A percentile compares a stretch with the other conserved stretches of the same genome.
phyloP scores from a whole-genome alignment of 2,329 filamentous ascomycete genomes.

The Myriosclerotinia scirpicola region DNA sequence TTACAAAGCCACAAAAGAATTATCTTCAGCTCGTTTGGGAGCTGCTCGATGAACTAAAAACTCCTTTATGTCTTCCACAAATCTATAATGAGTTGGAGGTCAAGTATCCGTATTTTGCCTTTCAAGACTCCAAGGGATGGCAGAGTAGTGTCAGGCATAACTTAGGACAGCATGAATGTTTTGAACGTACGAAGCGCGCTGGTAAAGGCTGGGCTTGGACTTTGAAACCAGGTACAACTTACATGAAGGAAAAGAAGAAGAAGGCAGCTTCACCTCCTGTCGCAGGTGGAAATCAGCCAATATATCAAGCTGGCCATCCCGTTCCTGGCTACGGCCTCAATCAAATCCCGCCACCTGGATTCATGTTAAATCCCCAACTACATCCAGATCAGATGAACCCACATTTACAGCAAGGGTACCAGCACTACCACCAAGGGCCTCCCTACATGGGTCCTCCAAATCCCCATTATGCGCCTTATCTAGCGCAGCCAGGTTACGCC shows the following conservation, averaged over 20 bases:
- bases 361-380: slow-evolving; percentile 36
- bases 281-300: slow-evolving; percentile 36
- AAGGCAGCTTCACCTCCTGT: slow-evolving; percentile 44
- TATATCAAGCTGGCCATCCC: slow-evolving; percentile 36
- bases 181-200: slow-evolving; percentile 51
- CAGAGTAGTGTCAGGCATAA: slow-evolving; percentile 64
- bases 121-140: slow-evolving; percentile 56
- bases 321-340: slow-evolving; percentile 24
- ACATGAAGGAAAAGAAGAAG: slow-evolving; percentile 57
- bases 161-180: slow-evolving; percentile 56
- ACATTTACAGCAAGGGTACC: slow-evolving; percentile 20
- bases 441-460: slow-evolving; percentile 31
- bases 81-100: slow-evolving; percentile 60
- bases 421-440: slow-evolving; percentile 30
- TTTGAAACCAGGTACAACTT: slow-evolving; percentile 52
- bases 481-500: slow-evolving; percentile 18
- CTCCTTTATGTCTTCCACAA: slow-evolving; percentile 56
- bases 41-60: slow-evolving; percentile 51
- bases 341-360: slow-evolving; percentile 19
- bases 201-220: slow-evolving; percentile 60
- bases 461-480: slow-evolving; percentile 24
- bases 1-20: slow-evolving; percentile 62
- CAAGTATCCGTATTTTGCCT: slow-evolving; percentile 58
- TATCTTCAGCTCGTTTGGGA: slow-evolving; percentile 60
- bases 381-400: slow-evolving; percentile 30